These are phyloP conservation scores for Scalesia atractyloides DNA, from an alignment of 129 eudicot genomes.

Conservation along the genomic window DNA sequence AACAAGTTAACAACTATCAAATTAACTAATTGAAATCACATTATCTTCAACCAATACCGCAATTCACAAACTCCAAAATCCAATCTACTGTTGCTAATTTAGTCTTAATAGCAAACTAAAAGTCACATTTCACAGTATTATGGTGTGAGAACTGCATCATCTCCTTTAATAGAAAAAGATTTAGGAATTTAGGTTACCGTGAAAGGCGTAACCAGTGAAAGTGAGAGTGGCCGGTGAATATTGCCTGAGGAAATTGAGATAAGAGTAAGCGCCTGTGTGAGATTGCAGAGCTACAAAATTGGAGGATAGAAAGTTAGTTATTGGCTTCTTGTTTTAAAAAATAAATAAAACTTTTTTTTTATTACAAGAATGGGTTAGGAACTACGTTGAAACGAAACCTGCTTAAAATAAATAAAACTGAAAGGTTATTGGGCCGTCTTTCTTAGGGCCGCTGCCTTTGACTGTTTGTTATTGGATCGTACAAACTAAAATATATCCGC, in stretches of 20 bases:
- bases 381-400: too few species aligned
- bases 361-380: not conserved
- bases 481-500: too few species aligned
- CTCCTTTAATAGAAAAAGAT: not conserved
- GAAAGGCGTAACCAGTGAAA: not conserved
- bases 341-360: not conserved
- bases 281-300: not conserved
- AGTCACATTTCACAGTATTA: not conserved
- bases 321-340: not conserved
- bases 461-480: too few species aligned
- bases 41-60: not conserved
- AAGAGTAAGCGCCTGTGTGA: not conserved
- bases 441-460: too few species aligned
- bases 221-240: not conserved
- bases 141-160: not conserved
- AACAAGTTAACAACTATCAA: not conserved
- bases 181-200: not conserved
- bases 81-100: not conserved
- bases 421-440: too few species aligned
- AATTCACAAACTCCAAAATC: not conserved
- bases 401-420: too few species aligned
- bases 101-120: not conserved
- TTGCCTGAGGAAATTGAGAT: not conserved
- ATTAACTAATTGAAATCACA: not conserved
- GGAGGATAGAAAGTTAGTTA: not conserved